phyloP scores from a whole-genome alignment of 2,329 filamentous ascomycete species.

The Gliomastix tumulicola region DNA sequence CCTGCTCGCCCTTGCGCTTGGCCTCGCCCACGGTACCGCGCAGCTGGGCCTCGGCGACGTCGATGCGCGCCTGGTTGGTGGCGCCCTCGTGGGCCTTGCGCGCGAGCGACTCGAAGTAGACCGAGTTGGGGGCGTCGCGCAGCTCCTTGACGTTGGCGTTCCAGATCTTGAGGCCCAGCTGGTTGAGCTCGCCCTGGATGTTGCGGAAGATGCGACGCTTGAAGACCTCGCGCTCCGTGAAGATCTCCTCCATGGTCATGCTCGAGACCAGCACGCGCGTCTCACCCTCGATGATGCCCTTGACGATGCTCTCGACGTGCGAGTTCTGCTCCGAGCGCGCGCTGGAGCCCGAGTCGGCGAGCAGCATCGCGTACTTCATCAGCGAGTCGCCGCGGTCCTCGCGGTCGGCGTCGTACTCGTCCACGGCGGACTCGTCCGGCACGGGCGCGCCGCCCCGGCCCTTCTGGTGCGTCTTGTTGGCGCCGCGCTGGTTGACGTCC shows the following conservation, averaged over 20 bases:
- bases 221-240: constrained; percentile 69
- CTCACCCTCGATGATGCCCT: constrained; percentile 85
- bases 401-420: constrained; percentile 15
- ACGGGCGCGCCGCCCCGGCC: no score
- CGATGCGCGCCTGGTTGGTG: constrained; percentile 67
- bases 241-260: constrained; percentile 93
- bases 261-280: constrained; percentile 74
- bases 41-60: constrained; percentile 58
- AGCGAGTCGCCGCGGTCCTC: constrained; percentile 56
- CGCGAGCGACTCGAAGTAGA: constrained; percentile 76
- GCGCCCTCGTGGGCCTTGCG: constrained; percentile 82
- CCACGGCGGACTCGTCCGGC: no score
- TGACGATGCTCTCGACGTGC: constrained; percentile 79
- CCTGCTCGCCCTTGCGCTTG: constrained; percentile 70
- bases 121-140: constrained; percentile 72
- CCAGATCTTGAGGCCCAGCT: constrained; percentile 72
- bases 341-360: constrained; percentile 59
- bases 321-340: constrained; percentile 31
- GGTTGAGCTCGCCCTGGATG: constrained; percentile 71
- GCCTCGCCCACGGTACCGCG: constrained; percentile 71
- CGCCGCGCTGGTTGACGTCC: constrained; percentile 56
- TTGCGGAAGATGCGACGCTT: constrained; percentile 69
- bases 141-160: constrained; percentile 78
- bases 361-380: constrained; percentile 74
- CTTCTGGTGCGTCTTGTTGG: constrained; percentile 4